Base-by-base conservation (phyloP, 1,139 yeast species). In the Kurtzmaniella natalensis region DNA sequence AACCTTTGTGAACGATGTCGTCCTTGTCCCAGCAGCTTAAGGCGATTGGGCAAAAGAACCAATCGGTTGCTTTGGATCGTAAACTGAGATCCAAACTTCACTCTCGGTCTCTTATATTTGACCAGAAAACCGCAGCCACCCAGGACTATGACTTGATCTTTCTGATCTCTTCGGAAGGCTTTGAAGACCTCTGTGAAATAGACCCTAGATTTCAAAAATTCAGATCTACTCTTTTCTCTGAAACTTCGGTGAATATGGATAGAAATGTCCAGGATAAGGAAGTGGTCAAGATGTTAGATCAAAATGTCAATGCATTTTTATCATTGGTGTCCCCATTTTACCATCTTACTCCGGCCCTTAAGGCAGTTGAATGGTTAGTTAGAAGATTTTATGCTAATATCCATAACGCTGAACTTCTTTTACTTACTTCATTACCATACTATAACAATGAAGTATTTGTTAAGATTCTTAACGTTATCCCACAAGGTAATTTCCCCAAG, bases 331-430 rank as follows among this genome's bases (percentile, higher is more conserved):
- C 95, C 2, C 86, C 87, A 3, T 72, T 76, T 49, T 78, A 92
- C 70, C 74, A 76, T 42, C 64, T 88, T 35, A 72, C 79, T 20
- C 86, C 95, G 11, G 75, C 96, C 2, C 55, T 87, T 33, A 81
- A 81, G 49, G 94, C 96, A 8, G 69, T 87, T 9, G 99, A 92
- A 63, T 92, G 98, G 98, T 75, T 92, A 25, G 81, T 92, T 18
- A 81, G 98, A 62, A 74, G 97, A 48, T 94, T 89, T 56, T 87
- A 85, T 54, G 78, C 86, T 45, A 92, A 92, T 53, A 70, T 85
- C 31, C 82, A 83, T 50, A 87, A 85, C 48, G 66, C 88, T 0
- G 97, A 92, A 54, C 54, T 69, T 38, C 53, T 92, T 25, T 51
- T 94, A 30, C 61, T 89, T 37, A 70, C 88, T 3, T 72, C 82